Conservation (phyloP, 1,284 basidiomycete species). For the Gomphus bonarii region DNA sequence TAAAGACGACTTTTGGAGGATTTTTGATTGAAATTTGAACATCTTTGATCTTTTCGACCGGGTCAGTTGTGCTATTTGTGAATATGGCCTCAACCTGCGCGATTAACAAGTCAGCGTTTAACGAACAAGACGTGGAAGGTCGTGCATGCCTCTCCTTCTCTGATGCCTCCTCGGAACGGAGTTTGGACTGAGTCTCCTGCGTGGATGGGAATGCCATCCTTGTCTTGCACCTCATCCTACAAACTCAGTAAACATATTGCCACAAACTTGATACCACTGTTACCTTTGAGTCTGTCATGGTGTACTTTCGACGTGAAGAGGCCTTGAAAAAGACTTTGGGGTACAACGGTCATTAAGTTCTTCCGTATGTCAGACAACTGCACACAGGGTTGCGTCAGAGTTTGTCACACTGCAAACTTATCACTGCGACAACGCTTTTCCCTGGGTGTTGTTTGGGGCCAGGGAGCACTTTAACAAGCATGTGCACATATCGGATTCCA, state of each 20-base stretch:
- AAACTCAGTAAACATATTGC: not conserved
- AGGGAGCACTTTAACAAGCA: not conserved
- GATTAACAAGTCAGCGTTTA: not conserved
- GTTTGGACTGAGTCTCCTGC: not conserved
- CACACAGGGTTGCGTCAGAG: not conserved
- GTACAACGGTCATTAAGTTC: not conserved
- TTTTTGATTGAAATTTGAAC: conserved; percentile 1
- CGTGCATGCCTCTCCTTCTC: not conserved
- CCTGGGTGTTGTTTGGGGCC: not conserved
- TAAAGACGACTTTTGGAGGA: conserved; percentile 10
- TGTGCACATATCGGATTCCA: too few relatives aligned
- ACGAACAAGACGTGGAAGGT: not conserved
- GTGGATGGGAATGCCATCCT: conserved; percentile 7
- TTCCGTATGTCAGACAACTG: not conserved
- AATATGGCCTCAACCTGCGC: conserved; percentile 6
- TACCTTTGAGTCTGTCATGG: not conserved
- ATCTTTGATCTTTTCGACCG: conserved; percentile 2
- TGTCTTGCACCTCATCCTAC: not conserved
- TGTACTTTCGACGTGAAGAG: not conserved
- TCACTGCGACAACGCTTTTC: not conserved
- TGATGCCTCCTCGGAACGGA: not conserved
- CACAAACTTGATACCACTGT: not conserved
- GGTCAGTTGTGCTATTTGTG: not conserved
- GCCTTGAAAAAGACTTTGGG: not conserved
- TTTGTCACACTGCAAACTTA: not conserved